A percentile compares a stretch with the other conserved stretches of the same genome.
These are phyloP conservation scores for Excoecaria cochinchinensis DNA, from an alignment of 345 rosid genomes.

Conservation along the genomic window DNA sequence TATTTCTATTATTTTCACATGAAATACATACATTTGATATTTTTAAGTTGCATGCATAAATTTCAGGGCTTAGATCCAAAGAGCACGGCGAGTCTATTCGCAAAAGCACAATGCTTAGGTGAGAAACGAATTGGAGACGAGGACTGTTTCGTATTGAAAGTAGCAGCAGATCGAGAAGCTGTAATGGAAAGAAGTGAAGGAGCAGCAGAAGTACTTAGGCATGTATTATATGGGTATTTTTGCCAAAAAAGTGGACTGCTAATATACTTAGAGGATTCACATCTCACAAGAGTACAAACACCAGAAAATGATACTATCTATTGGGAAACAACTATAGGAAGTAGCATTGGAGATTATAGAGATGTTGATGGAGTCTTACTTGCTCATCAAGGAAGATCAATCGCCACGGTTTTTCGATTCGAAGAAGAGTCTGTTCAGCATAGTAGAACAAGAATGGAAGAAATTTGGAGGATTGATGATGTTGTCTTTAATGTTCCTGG, in stretches of 20 bases:
- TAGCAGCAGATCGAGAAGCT: slow-evolving; percentile 69
- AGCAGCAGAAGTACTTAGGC: slow-evolving; percentile 85
- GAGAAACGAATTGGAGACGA: slow-evolving; percentile 80
- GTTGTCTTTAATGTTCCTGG: slow-evolving; percentile 89
- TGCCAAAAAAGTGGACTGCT: slow-evolving; percentile 87
- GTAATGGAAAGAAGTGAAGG: slow-evolving; percentile 83
- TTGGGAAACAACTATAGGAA: slow-evolving; percentile 95
- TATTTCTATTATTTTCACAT: no score
- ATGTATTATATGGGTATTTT: slow-evolving; percentile 89
- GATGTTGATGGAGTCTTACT: slow-evolving; percentile 80
- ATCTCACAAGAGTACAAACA: slow-evolving; percentile 72
- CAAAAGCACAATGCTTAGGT: slow-evolving; percentile 79
- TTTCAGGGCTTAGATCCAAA: slow-evolving; percentile 85
- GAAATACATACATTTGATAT: neutral
- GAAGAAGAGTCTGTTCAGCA: slow-evolving; percentile 72
- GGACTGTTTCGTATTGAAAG: slow-evolving; percentile 88
- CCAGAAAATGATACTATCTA: slow-evolving; percentile 59
- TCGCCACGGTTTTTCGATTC: slow-evolving; percentile 83
- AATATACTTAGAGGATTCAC: slow-evolving; percentile 84
- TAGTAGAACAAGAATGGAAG: slow-evolving; percentile 86
- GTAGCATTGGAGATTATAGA: slow-evolving; percentile 76
- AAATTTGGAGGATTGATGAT: slow-evolving; percentile 87
- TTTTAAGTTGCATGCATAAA: neutral
- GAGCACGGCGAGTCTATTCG: slow-evolving; percentile 73
- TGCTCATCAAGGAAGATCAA: slow-evolving; percentile 81